Evolutionary conservation across 2,329 filamentous ascomycete genomes (phyloP), one percentile per base, ranked within the genome.

Genomic region (Boeremia lycopersici): DNA sequence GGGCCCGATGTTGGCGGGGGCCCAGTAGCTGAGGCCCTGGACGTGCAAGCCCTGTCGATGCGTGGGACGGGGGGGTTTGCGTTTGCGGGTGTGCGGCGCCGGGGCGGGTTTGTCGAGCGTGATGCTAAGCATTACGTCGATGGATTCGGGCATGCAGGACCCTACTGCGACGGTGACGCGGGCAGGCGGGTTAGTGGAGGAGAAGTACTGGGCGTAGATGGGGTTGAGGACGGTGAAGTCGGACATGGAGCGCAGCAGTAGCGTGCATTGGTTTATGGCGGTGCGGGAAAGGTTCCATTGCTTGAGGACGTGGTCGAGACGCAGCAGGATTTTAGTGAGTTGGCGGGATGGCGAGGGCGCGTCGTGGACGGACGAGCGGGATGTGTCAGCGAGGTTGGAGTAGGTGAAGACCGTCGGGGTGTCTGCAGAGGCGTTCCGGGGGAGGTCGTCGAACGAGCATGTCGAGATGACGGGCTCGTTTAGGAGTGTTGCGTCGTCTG

Each of bases 1-100:
- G 0, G 95, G 95, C 0, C 95, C 95, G 48, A 99, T 98, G 69
- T 98, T 98, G 17, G 95, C 93, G 0, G 95, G 95, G 0, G 95
- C 95, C 95, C 95, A 99, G 80, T 98, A 98, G 10, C 91, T 96
- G 34, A 90, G 82, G 3, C 90, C 93, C 76, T 98, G 95, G 6
- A 99, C 93, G 73, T 99, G 95, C 1, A 98, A 82, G 0, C 76
- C 89, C 53, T 77, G 72, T 29, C 79, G 74, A 1, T 43, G 25
- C 0, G 53, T 44, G 8, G 45, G n/a, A 30, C 41, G 51, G 1
- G 42, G 10, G 8, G 23, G 11, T 17, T 55, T 48, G 35, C 52
- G 52, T 12, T 81, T 74, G 15, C 35, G 29, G 28, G 54, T 48
- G 15, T 17, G 44, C 1, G 19, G 19, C 19, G 19, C 19, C 19